Base-by-base conservation (phyloP, 2,329 filamentous ascomycete species). In the Coccinonectria pachysandricola region DNA sequence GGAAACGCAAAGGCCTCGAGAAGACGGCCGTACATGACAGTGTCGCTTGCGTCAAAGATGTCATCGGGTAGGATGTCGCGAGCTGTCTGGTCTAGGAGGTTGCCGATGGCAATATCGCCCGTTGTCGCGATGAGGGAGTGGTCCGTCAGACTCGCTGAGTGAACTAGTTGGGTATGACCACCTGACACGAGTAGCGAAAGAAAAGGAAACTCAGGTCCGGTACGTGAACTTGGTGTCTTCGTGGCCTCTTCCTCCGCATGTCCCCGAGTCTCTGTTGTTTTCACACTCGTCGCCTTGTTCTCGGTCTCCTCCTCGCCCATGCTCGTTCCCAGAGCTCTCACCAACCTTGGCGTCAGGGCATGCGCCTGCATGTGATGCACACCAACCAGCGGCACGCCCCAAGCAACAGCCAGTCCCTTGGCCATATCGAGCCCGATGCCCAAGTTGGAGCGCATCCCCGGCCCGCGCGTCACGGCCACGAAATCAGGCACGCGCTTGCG, bases 281-380 rank as follows among this genome's bases (percentile, higher is more conserved):
- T n/a, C n/a, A n/a, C n/a, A n/a, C 17, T 24, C 15, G 7, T 10
- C 6, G 12, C 14, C 13, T 8, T 5, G 8, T 4, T 10, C 5
- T 28, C 18, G 6, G 27, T 15, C 8, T 31, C 24, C 24, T 31
- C 7, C 2, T 8, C 19, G 9, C 32, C 34, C 35, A 37, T 40
- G 12, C 35, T 31, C 39, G 39, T 39, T 26, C 62, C 49, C 33
- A 88, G 54, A 5, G 81, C 80, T 16, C 63, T 58, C 4, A 79
- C 76, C 21, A 98, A 68, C 7, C 85, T 69, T 10, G 88, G 82
- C 11, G 91, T 96, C 36, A 98, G 60, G 11, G 91, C 80, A 54
- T 98, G 91, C 8, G 87, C 91, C 52, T 95, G 87, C 91, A 98
- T 96, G 54, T 98, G 91, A 53, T 98, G 82, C 1, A 95, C 82